A percentile compares a stretch with the other conserved stretches of the same genome.
Evolutionary conservation across 2,329 filamentous ascomycete species (phyloP).

Genomic region (Xylaria sp.): DNA sequence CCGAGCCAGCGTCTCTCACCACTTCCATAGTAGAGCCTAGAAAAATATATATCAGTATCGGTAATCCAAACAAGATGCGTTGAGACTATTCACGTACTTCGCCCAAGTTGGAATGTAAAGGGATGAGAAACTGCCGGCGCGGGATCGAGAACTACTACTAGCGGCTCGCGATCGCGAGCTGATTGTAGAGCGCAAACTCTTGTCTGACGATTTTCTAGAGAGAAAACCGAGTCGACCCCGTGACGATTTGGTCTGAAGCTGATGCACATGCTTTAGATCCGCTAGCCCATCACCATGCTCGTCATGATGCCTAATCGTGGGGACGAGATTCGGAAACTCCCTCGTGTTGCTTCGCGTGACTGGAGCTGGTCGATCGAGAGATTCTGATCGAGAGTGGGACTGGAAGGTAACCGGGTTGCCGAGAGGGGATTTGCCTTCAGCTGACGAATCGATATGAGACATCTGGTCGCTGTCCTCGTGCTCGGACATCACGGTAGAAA

Average conservation of each 20-base stretch:
- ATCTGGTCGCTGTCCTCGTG: slow-evolving; percentile 50
- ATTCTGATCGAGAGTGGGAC: slow-evolving; percentile 39
- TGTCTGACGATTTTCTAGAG: slow-evolving; percentile 45
- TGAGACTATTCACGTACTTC: slow-evolving; percentile 33
- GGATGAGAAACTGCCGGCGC: slow-evolving; percentile 41
- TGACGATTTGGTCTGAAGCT: slow-evolving; percentile 46
- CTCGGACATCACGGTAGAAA: slow-evolving; percentile 60
- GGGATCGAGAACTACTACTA: slow-evolving; percentile 39
- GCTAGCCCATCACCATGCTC: slow-evolving; percentile 60
- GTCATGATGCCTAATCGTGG: slow-evolving; percentile 53
- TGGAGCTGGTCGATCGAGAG: slow-evolving; percentile 46
- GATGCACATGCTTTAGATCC: slow-evolving; percentile 50
- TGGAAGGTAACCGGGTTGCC: slow-evolving; percentile 48
- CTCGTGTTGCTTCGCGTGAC: slow-evolving; percentile 34
- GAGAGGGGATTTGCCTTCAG: slow-evolving; percentile 46
- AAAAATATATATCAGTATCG: slow-evolving; percentile 28
- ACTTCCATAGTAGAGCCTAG: slow-evolving; percentile 64
- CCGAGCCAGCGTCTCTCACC: slow-evolving; percentile 54
- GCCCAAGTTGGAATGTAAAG: slow-evolving; percentile 51
- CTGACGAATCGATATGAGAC: slow-evolving; percentile 41
- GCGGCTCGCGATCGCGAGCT: slow-evolving; percentile 43
- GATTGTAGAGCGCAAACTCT: slow-evolving; percentile 47
- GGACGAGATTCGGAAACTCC: slow-evolving; percentile 35
- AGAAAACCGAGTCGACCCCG: slow-evolving; percentile 49
- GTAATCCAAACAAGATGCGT: neutral